Evolutionary conservation across 106 monocot species (phyloP).

Genomic region (Dendrobium catenatum): DNA sequence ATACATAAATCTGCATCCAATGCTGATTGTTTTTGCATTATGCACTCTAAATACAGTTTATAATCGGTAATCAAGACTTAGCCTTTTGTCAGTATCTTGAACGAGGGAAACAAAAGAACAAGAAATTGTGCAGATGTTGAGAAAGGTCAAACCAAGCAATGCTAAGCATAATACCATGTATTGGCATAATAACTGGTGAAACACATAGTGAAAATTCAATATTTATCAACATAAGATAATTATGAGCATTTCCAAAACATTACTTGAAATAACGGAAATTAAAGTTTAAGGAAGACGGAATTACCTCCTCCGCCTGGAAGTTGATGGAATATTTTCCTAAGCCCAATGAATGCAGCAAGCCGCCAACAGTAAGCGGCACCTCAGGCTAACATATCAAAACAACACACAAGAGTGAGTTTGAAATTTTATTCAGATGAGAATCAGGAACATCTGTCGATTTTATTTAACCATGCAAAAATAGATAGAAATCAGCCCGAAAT

Average conservation of each 20-base stretch:
- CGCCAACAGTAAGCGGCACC: slow-evolving; percentile 49
- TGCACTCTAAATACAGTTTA: neutral
- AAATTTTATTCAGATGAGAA: neutral
- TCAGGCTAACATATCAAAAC: slow-evolving; percentile 42
- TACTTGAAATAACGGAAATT: neutral
- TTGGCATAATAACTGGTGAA: neutral
- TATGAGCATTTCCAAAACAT: neutral
- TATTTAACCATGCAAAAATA: neutral
- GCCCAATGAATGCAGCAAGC: slow-evolving; percentile 59
- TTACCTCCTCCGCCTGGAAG: slow-evolving; percentile 97
- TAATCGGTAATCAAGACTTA: neutral
- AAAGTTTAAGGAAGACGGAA: neutral
- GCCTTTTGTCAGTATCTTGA: neutral
- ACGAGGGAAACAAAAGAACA: neutral
- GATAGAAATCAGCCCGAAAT: neutral
- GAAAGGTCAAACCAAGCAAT: neutral
- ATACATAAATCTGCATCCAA: neutral
- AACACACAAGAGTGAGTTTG: neutral
- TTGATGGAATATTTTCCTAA: slow-evolving; percentile 76
- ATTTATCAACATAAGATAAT: neutral
- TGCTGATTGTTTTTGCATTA: neutral
- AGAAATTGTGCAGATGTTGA: neutral
- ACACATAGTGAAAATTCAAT: neutral
- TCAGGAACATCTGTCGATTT: neutral
- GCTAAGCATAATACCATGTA: neutral